Conservation (phyloP, 345 rosid genomes). For the Hibiscus trionum region DNA sequence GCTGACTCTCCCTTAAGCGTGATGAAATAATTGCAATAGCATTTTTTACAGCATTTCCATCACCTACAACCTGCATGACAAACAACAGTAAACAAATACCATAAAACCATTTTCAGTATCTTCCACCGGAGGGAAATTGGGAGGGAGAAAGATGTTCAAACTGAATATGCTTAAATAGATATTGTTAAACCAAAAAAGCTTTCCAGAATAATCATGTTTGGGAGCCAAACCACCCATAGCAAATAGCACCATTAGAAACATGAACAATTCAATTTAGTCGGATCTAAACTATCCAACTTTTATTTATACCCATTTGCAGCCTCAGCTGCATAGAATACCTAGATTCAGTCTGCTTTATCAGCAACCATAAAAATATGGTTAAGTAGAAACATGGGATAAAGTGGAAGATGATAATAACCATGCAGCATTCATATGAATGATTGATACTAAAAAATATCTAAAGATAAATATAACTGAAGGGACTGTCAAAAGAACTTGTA, state of each 20-base stretch:
- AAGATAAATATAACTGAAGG: background rate
- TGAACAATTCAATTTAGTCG: background rate
- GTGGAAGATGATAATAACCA: background rate
- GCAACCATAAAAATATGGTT: background rate
- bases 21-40: slow-evolving; percentile 70
- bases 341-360: background rate
- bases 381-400: background rate
- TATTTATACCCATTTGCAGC: background rate
- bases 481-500: background rate
- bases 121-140: background rate
- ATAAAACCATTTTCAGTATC: slow-evolving; percentile 1
- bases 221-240: background rate
- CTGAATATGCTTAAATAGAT: background rate
- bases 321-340: background rate
- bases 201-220: background rate
- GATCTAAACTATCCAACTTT: background rate
- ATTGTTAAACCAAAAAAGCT: background rate
- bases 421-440: background rate
- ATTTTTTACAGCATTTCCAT: slow-evolving; percentile 63
- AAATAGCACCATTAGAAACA: background rate
- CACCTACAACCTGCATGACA: slow-evolving; percentile 74
- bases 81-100: slow-evolving; percentile 4
- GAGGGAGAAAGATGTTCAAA: background rate
- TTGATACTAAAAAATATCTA: background rate
- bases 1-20: slow-evolving; percentile 94